phyloP scores from a whole-genome alignment of 495 filamentous ascomycete species.

The Aspergillus conjunctus region DNA sequence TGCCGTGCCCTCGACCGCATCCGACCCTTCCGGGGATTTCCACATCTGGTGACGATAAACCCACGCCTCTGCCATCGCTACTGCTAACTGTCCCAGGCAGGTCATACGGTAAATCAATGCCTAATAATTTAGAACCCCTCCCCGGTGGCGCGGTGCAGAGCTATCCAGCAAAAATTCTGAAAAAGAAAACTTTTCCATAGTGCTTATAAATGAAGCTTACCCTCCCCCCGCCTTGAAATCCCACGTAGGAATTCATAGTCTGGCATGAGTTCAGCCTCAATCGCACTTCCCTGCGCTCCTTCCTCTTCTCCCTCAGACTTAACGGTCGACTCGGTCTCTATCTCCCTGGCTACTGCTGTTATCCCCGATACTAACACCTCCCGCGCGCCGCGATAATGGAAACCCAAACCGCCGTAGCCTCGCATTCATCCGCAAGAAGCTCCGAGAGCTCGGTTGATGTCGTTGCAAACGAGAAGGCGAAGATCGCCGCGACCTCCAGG shows the following conservation, averaged over 20 bases:
- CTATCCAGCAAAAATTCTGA: slow-evolving; percentile 11
- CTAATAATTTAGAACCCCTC: slow-evolving; percentile 16
- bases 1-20: slow-evolving; percentile 21
- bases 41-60: slow-evolving; percentile 28
- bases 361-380: not conserved
- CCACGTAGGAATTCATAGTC: slow-evolving; percentile 1
- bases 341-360: not conserved
- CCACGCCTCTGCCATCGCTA: slow-evolving; percentile 27
- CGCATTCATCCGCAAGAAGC: slow-evolving; percentile 35
- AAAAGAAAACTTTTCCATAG: slow-evolving; percentile 13
- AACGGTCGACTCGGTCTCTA: not conserved
- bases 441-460: slow-evolving; percentile 47
- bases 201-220: slow-evolving; percentile 28
- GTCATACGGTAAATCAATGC: slow-evolving; percentile 29
- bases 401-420: slow-evolving; percentile 26
- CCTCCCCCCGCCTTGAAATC: slow-evolving; percentile 17
- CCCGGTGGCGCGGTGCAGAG: slow-evolving; percentile 14
- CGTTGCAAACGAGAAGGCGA: slow-evolving; percentile 43
- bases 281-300: slow-evolving; percentile 4
- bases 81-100: slow-evolving; percentile 26
- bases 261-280: slow-evolving; percentile 14
- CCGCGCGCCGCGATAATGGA: slow-evolving; percentile 17
- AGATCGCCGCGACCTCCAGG: slow-evolving; percentile 26
- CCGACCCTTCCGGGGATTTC: slow-evolving; percentile 30
- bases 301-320: slow-evolving; percentile 5